Base-by-base conservation (phyloP, 352 stramenopile species). In the Pythium utonaiense region DNA sequence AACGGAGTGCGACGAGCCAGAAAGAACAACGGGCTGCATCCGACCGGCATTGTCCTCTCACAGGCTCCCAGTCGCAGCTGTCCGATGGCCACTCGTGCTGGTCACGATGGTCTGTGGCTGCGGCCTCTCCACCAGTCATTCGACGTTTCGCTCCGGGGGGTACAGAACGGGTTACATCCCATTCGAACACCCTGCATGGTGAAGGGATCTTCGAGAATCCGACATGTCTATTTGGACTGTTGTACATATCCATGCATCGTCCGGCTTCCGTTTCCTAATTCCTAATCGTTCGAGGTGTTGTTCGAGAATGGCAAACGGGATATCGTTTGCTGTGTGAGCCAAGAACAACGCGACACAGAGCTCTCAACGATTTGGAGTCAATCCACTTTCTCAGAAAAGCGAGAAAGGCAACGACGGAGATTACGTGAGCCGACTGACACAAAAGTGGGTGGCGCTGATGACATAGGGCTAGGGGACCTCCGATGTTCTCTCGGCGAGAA, bases 381-480 rank as follows among this genome's bases (percentile, higher is more conserved):
- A 47, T 21, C 40, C 40, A 47, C 10, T 47, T 47, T 47, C 40
- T 33, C 28, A 33, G 5, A 33, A 47, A 47, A 19, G n/a, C 34
- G 34, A 41, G 34, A 41, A 41, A 41, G 34, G 16, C 34, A 16
- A 7, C 40, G 19, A 17, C 21, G 6, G 19, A 17, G 56, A 64
- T 64, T 64, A 54, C 57, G 57, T 64, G 57, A 64, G 52, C 57
- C 1, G 16, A 27, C 44, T 27, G 52, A 53, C 57, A 56, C 41
- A 56, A 66, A 61, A 67, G 44, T 61, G 60, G 53, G 53, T 67
- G 60, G 60, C 57, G 17, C 47, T 57, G 60, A 61, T 57, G 28
- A 56, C 28, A 47, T 67, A 67, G 60, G 60, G 36, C 8, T 67
- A 38, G 60, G 60, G 24, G 45, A 51, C 24, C 19, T 44, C 38